These are phyloP conservation scores for Boletus rubescentipes DNA, from an alignment of 768 basidiomycete species.

Conservation along the genomic window DNA sequence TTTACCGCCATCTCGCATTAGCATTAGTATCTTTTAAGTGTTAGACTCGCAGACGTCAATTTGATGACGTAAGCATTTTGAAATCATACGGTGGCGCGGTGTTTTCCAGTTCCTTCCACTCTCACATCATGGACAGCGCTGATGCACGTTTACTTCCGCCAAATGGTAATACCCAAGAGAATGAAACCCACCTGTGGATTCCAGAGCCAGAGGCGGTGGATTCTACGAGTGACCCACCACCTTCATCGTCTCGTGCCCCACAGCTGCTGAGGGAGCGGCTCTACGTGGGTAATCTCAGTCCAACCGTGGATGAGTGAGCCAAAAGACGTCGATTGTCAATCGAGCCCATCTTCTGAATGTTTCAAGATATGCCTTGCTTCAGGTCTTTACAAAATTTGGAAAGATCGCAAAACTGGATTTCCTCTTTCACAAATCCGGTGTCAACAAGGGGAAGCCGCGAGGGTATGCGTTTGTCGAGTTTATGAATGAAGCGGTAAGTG, in stretches of 20 bases:
- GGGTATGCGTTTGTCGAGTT: conserved; percentile 97
- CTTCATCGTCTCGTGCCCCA: conserved; percentile 27
- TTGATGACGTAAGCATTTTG: conserved; percentile 17
- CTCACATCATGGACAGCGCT: conserved; percentile 15
- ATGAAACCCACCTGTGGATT: conserved; percentile 31
- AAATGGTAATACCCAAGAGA: conserved; percentile 6
- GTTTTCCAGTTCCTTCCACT: not conserved
- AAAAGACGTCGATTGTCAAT: not conserved
- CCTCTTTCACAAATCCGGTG: conserved; percentile 91
- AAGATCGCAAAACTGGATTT: conserved; percentile 92
- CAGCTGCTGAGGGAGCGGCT: conserved; percentile 65
- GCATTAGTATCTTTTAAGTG: too few species aligned
- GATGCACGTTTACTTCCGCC: not conserved
- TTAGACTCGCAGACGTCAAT: too few species aligned
- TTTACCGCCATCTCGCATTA: too few species aligned
- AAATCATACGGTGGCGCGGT: not conserved
- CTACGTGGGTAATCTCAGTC: conserved; percentile 88
- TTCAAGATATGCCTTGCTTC: conserved; percentile 79
- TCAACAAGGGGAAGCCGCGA: conserved; percentile 86
- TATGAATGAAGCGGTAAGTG: conserved; percentile 72
- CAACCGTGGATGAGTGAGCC: conserved; percentile 81
- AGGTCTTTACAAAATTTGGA: conserved; percentile 89
- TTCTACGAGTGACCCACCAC: conserved; percentile 13
- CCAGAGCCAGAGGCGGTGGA: conserved; percentile 26
- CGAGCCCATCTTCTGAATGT: conserved; percentile 10